These are phyloP conservation scores for Ophiostoma australiae DNA, from an alignment of 2,329 filamentous ascomycete species.

Conservation along the genomic window DNA sequence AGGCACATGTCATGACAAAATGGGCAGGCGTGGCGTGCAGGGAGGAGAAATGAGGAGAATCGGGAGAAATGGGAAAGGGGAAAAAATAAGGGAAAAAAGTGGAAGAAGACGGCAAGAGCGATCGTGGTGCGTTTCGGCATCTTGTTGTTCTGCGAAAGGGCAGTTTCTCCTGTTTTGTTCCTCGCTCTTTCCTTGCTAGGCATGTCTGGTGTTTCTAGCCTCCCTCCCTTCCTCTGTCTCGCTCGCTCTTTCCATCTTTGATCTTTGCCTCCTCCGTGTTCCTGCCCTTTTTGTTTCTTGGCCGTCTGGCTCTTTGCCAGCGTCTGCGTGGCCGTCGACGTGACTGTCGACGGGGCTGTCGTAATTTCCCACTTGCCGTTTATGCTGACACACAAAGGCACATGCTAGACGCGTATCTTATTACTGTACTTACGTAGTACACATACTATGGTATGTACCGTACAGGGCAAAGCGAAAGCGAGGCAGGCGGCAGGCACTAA, in stretches of 20 bases:
- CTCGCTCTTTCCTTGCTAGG: background rate
- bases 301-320: background rate
- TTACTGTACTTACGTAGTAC: no score
- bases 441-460: no score
- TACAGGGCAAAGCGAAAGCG: background rate
- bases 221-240: background rate
- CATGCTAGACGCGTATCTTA: background rate
- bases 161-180: background rate
- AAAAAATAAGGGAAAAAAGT: background rate
- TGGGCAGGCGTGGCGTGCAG: background rate
- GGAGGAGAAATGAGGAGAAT: background rate
- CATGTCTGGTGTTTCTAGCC: background rate
- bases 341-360: background rate
- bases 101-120: constrained; percentile 9
- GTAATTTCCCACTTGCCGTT: background rate
- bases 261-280: background rate
- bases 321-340: background rate
- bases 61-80: background rate
- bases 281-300: background rate
- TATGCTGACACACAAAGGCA: background rate
- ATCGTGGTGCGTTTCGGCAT: constrained; percentile 1
- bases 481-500: background rate
- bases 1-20: background rate
- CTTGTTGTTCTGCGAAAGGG: background rate
- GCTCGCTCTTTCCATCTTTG: background rate